Evolutionary conservation across 1,284 basidiomycete species (phyloP).

Genomic region (Fomitopsis pinicola): DNA sequence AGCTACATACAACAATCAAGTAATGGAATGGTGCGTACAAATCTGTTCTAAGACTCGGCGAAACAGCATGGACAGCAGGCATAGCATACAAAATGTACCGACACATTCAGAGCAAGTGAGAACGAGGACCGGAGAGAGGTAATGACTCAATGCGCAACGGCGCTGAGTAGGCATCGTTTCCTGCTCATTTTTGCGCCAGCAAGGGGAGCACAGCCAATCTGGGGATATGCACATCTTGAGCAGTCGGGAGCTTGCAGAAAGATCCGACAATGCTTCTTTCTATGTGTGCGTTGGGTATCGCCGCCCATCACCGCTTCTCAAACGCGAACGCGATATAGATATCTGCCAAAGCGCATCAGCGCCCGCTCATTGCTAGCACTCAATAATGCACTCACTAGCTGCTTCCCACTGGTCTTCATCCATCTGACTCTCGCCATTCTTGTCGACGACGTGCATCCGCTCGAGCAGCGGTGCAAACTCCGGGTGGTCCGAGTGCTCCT

Average conservation of each 20-base stretch:
- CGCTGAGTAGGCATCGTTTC: no score
- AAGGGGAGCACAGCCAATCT: no score
- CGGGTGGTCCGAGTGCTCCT: conserved; percentile 68
- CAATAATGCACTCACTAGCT: conserved; percentile 65
- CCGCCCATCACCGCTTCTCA: conserved; percentile 12
- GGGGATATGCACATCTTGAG: no score
- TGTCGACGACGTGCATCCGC: conserved; percentile 86
- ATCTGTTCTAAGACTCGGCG: background rate
- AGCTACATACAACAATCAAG: background rate
- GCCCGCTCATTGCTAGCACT: background rate
- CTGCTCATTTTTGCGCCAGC: no score
- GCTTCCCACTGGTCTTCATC: conserved; percentile 94
- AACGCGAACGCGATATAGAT: conserved; percentile 16
- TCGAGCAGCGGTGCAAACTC: conserved; percentile 80
- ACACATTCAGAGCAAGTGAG: no score
- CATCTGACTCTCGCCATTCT: conserved; percentile 84
- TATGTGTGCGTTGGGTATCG: no score
- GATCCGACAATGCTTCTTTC: no score
- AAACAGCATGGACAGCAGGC: background rate
- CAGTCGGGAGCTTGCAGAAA: no score
- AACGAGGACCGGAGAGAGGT: no score
- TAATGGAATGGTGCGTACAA: background rate
- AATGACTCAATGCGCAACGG: no score
- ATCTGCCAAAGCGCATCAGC: conserved; percentile 5
- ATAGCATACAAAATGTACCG: background rate